Conservation (phyloP, 495 filamentous ascomycete genomes). For the Penicillium desertorum region DNA sequence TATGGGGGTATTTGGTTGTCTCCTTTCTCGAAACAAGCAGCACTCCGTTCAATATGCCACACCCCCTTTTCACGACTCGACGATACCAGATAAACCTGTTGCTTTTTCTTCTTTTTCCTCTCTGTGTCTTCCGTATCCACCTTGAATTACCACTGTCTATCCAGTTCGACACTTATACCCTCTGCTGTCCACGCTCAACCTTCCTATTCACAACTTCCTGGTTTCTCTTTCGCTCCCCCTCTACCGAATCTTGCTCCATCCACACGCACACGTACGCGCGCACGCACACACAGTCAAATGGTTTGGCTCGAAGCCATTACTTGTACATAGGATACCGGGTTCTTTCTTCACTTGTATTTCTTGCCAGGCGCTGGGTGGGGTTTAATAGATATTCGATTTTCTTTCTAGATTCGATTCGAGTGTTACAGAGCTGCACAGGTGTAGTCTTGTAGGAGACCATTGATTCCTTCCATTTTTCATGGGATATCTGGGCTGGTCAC, state of each 20-base stretch:
- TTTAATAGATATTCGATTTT: slow-evolving; percentile 1
- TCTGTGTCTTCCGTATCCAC: slow-evolving; percentile 5
- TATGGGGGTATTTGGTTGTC: not conserved
- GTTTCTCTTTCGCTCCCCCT: not conserved
- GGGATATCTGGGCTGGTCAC: too few relatives aligned
- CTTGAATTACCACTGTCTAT: slow-evolving; percentile 1
- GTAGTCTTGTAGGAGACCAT: not conserved
- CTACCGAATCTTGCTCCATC: not conserved
- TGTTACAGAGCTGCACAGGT: not conserved
- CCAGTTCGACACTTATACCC: slow-evolving; percentile 14
- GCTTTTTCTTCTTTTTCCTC: slow-evolving; percentile 6
- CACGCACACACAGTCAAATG: not conserved
- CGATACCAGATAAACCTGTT: slow-evolving; percentile 23
- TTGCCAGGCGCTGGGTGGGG: slow-evolving; percentile 4
- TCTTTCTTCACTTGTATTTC: slow-evolving; percentile 5
- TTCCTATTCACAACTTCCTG: slow-evolving; percentile 2
- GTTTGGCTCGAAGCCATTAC: not conserved
- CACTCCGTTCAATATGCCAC: not conserved
- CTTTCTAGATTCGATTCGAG: not conserved
- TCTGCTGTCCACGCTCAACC: slow-evolving; percentile 5
- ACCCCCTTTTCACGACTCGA: slow-evolving; percentile 18
- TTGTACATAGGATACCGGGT: slow-evolving; percentile 2
- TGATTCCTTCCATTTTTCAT: not conserved
- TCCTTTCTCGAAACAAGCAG: not conserved
- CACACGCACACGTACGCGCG: not conserved